These are phyloP conservation scores for Calcarisporium arbuscula DNA, from an alignment of 2,329 filamentous ascomycete genomes.

Conservation along the genomic window DNA sequence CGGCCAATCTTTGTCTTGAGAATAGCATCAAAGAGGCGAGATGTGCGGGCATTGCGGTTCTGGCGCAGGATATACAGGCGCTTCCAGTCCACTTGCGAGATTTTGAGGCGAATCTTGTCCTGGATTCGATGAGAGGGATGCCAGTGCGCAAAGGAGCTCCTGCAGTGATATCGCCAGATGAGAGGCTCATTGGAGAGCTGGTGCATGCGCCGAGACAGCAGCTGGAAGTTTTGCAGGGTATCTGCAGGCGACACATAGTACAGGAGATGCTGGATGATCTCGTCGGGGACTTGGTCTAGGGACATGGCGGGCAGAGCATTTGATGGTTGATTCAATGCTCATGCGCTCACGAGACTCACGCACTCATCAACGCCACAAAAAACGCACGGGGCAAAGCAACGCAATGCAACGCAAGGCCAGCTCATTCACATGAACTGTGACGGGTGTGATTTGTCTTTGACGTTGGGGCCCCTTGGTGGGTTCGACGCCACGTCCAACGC, in stretches of 20 bases:
- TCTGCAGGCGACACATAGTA: slow-evolving; percentile 53
- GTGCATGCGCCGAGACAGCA: slow-evolving; percentile 57
- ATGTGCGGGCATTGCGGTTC: slow-evolving; percentile 44
- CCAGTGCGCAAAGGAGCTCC: slow-evolving; percentile 68
- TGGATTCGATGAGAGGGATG: slow-evolving; percentile 54
- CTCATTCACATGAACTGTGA: too few species aligned
- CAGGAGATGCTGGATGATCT: slow-evolving; percentile 77
- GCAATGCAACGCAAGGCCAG: too few species aligned
- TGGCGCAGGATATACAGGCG: slow-evolving; percentile 53
- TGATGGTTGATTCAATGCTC: slow-evolving; percentile 3
- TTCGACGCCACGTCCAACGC: too few species aligned
- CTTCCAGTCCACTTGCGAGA: slow-evolving; percentile 67
- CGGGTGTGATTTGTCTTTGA: too few species aligned
- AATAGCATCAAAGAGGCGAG: slow-evolving; percentile 57
- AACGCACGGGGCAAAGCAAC: too few species aligned
- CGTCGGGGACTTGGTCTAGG: slow-evolving; percentile 61
- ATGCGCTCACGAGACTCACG: too few species aligned
- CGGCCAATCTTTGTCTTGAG: slow-evolving; percentile 65
- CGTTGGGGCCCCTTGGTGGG: too few species aligned
- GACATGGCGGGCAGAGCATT: slow-evolving; percentile 23
- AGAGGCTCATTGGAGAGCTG: slow-evolving; percentile 63
- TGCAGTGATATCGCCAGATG: slow-evolving; percentile 76
- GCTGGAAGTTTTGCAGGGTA: slow-evolving; percentile 40
- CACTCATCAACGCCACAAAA: too few species aligned
- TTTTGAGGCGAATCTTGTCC: slow-evolving; percentile 45